Percentiles rank a stretch among this genome's conserved stretches.
Conservation (phyloP, 2,329 filamentous ascomycete species). For the Paecilomyces sp. region DNA sequence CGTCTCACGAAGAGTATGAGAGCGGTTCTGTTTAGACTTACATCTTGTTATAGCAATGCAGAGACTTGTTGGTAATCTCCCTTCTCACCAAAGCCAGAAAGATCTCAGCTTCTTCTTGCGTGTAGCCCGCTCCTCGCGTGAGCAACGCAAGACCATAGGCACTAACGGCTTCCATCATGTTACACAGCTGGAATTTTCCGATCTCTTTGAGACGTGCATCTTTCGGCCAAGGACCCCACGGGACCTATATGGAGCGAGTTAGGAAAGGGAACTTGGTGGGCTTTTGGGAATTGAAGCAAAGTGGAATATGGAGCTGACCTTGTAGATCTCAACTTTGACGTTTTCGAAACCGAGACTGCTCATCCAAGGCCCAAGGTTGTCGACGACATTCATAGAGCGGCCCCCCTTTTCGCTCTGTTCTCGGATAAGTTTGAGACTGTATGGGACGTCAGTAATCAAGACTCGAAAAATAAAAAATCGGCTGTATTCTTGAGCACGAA, state of each 20-base stretch:
- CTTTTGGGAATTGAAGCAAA: not conserved
- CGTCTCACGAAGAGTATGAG: not conserved
- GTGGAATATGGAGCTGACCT: not conserved
- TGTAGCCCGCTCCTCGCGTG: conserved; percentile 2
- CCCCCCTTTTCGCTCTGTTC: conserved; percentile 2
- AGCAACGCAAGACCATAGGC: conserved; percentile 3
- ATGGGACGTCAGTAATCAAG: not conserved
- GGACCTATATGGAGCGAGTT: not conserved
- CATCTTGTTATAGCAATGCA: conserved; percentile 6
- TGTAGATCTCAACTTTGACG: conserved; percentile 2
- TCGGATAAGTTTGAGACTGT: not conserved
- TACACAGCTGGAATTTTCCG: not conserved
- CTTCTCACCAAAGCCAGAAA: conserved; percentile 3
- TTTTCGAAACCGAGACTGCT: conserved; percentile 5
- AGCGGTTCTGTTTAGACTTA: not conserved
- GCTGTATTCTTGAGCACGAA: not conserved
- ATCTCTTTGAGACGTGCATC: conserved; percentile 6
- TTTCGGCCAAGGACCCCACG: conserved; percentile 7
- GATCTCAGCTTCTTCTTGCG: conserved; percentile 1
- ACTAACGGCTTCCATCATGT: conserved; percentile 3
- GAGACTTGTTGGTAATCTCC: not conserved
- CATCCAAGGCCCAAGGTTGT: conserved; percentile 6
- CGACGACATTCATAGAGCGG: conserved; percentile 2
- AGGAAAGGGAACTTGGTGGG: not conserved
- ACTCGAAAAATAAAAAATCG: not conserved